A percentile compares a stretch with the other conserved stretches of the same genome.
Evolutionary conservation across 345 rosid species (phyloP).

Genomic region (Brassica carinata): DNA sequence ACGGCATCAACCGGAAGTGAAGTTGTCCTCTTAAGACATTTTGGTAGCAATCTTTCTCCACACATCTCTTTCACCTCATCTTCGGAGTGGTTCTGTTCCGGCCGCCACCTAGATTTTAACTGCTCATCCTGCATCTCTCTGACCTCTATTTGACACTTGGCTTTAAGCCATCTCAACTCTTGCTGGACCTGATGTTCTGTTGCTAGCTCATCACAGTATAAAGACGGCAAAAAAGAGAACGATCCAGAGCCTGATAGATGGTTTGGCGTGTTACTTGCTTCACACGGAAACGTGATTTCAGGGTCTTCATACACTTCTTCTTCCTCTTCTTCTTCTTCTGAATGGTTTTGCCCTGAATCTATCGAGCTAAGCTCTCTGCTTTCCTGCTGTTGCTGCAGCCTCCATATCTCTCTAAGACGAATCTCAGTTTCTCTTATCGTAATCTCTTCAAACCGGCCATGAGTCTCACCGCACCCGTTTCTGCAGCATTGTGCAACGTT

Average conservation of each 20-base stretch:
- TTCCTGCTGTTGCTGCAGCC: slow-evolving; percentile 67
- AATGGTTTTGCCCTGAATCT: slow-evolving; percentile 70
- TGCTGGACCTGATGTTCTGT: slow-evolving; percentile 53
- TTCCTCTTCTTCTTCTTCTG: slow-evolving; percentile 65
- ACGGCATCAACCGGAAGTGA: slow-evolving; percentile 77
- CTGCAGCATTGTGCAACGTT: slow-evolving; percentile 65
- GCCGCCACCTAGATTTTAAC: slow-evolving; percentile 34
- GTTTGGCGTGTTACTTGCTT: slow-evolving; percentile 30
- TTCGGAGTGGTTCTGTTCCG: background rate
- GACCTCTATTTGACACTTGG: slow-evolving; percentile 58
- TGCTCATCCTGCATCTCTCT: slow-evolving; percentile 62
- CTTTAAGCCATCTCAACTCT: slow-evolving; percentile 69
- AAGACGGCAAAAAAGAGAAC: slow-evolving; percentile 34
- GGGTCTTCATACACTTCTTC: slow-evolving; percentile 34
- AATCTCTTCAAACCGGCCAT: slow-evolving; percentile 91
- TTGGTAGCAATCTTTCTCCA: slow-evolving; percentile 48
- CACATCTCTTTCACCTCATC: slow-evolving; percentile 39
- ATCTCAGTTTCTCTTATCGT: slow-evolving; percentile 55
- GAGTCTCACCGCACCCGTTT: slow-evolving; percentile 82
- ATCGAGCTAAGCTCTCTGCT: slow-evolving; percentile 70
- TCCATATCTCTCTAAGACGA: slow-evolving; percentile 71
- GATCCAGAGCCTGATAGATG: slow-evolving; percentile 45
- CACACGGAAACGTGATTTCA: slow-evolving; percentile 36
- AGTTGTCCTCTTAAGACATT: slow-evolving; percentile 60
- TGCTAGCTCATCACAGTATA: slow-evolving; percentile 36